Conservation (phyloP, 148 eudicot species). For the Chenopodium album region DNA sequence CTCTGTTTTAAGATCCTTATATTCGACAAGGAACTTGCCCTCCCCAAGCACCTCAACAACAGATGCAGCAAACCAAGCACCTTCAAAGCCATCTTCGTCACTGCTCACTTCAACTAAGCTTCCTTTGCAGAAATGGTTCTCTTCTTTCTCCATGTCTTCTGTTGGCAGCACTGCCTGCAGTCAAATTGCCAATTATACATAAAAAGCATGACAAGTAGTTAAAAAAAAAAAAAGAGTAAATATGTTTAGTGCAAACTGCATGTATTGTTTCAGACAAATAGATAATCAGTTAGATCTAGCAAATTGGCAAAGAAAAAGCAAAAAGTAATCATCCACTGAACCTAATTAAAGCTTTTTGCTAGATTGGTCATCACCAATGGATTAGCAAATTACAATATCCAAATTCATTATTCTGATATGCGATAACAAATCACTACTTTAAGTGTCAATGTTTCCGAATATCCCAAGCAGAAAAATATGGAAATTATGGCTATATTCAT, state of each 20-base stretch:
- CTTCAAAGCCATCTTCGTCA: constrained; percentile 85
- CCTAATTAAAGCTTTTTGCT: background rate
- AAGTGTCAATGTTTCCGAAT: background rate
- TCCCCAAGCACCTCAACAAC: constrained; percentile 38
- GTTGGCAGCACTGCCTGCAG: constrained; percentile 23
- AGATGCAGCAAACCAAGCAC: constrained; percentile 88
- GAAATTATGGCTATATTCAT: background rate
- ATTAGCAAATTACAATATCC: background rate
- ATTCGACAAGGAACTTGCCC: constrained; percentile 56
- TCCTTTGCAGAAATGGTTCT: constrained; percentile 38
- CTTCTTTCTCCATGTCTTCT: constrained; percentile 22
- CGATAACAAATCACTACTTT: background rate
- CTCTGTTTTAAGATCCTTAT: constrained; percentile 59
- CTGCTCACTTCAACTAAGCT: constrained; percentile 68
- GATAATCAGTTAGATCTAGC: background rate
- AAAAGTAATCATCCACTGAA: background rate
- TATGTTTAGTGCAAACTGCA: background rate
- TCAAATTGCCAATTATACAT: constrained; percentile 13
- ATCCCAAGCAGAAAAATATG: background rate
- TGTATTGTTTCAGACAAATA: no score
- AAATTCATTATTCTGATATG: background rate
- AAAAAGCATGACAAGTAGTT: background rate
- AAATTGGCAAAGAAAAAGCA: background rate
- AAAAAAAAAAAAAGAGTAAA: background rate
- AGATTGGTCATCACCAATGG: background rate